These are phyloP conservation scores for Vaccinium myrtillus DNA, from an alignment of 148 eudicot genomes.

Conservation along the genomic window DNA sequence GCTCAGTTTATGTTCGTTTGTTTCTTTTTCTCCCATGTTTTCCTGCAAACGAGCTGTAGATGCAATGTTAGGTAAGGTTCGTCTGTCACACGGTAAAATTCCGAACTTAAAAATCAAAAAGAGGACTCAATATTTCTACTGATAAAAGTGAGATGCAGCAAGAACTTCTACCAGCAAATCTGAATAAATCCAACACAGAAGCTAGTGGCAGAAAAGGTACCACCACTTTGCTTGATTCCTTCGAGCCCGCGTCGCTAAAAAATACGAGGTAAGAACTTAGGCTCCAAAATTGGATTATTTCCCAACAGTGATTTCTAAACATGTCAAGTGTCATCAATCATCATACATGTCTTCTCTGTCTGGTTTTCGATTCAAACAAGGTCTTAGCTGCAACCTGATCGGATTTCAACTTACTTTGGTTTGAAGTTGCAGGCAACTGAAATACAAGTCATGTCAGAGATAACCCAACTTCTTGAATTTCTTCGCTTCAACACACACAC, in stretches of 20 bases:
- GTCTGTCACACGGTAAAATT: not conserved
- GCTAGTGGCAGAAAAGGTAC: not conserved
- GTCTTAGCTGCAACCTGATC: not conserved
- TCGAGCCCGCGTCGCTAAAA: not conserved
- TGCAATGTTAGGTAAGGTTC: not conserved
- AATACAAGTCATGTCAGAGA: not conserved
- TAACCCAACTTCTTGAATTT: not conserved
- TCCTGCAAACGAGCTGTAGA: constrained; percentile 9
- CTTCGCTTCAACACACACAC: too few species aligned
- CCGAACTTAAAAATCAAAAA: not conserved
- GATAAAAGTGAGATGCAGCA: not conserved
- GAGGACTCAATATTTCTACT: not conserved
- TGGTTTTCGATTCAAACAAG: not conserved
- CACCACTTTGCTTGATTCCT: not conserved
- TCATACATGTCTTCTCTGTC: not conserved
- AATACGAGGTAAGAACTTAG: not conserved
- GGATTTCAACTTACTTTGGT: not conserved
- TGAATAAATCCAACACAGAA: not conserved
- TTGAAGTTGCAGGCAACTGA: not conserved
- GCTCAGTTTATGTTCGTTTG: too few species aligned
- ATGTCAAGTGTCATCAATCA: not conserved
- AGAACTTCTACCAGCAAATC: not conserved
- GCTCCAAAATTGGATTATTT: not conserved
- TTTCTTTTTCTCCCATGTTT: not conserved
- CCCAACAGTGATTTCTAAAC: not conserved